These are phyloP conservation scores for Capronia coronata DNA, from an alignment of 2,329 filamentous ascomycete genomes.

Conservation along the genomic window DNA sequence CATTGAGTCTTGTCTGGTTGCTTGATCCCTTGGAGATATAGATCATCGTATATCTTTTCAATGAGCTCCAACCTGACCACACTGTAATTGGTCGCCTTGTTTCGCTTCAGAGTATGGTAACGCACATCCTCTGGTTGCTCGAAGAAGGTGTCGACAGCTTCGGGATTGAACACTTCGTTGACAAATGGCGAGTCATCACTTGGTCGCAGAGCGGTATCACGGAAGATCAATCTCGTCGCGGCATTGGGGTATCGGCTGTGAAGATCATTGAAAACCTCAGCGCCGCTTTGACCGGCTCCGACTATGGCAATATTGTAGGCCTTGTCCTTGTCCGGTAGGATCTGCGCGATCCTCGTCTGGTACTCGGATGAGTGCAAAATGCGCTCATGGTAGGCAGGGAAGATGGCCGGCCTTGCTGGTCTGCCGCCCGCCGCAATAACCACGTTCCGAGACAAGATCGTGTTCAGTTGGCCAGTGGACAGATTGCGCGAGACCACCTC, in stretches of 20 bases:
- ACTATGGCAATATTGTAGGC: constrained; percentile 73
- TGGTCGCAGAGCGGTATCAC: constrained; percentile 73
- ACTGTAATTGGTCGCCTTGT: constrained; percentile 86
- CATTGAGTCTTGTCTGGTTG: constrained; percentile 64
- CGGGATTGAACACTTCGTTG: constrained; percentile 93
- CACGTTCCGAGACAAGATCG: constrained; percentile 44
- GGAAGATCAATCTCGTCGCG: constrained; percentile 70
- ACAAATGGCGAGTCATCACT: constrained; percentile 97
- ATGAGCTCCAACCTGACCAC: constrained; percentile 88
- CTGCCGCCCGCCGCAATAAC: constrained; percentile 62
- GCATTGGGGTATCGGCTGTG: constrained; percentile 76
- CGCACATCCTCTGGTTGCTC: constrained; percentile 59
- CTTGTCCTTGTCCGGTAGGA: constrained; percentile 32
- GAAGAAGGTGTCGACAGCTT: constrained; percentile 71
- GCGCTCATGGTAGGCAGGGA: constrained; percentile 63
- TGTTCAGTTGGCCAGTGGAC: constrained; percentile 40
- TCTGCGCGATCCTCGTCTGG: constrained; percentile 28
- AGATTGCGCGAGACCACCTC: constrained; percentile 59
- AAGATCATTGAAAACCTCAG: constrained; percentile 90
- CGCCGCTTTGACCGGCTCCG: constrained; percentile 84
- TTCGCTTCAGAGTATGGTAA: constrained; percentile 55
- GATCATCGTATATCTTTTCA: constrained; percentile 76
- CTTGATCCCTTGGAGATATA: constrained; percentile 77
- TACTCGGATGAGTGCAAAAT: constrained; percentile 89
- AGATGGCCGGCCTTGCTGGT: constrained; percentile 62